Evolutionary conservation across 2,329 filamentous ascomycete species (phyloP).

Genomic region (Pseudogymnoascus sp.): DNA sequence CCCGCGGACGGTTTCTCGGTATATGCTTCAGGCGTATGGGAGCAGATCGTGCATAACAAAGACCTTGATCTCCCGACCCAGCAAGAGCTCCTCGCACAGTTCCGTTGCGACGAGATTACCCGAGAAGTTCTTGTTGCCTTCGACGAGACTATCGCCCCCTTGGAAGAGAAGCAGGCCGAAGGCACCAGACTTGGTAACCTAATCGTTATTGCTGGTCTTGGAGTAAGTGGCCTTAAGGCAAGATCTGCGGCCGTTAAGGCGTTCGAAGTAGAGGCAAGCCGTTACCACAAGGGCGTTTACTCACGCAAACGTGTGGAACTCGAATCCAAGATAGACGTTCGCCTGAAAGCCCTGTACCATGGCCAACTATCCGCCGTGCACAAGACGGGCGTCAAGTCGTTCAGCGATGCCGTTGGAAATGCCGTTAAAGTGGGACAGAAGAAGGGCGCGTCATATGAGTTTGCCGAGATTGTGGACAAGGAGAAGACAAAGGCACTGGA

Average conservation of each 20-base stretch:
- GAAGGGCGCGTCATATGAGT: slow-evolving; percentile 84
- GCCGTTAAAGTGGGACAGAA: slow-evolving; percentile 91
- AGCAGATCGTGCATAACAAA: slow-evolving; percentile 98
- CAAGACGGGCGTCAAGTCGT: slow-evolving; percentile 75
- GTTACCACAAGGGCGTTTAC: slow-evolving; percentile 96
- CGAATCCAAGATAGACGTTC: slow-evolving; percentile 76
- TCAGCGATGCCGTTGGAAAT: slow-evolving; percentile 77
- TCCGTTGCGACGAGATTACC: slow-evolving; percentile 93
- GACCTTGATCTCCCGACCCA: slow-evolving; percentile 94
- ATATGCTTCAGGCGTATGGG: slow-evolving; percentile 92
- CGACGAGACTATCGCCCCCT: slow-evolving; percentile 69
- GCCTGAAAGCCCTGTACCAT: slow-evolving; percentile 79
- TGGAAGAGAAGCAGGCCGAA: slow-evolving; percentile 80
- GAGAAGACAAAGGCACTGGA: slow-evolving; percentile 71
- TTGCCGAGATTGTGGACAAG: slow-evolving; percentile 81
- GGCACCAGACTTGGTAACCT: slow-evolving; percentile 64
- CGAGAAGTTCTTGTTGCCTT: slow-evolving; percentile 80
- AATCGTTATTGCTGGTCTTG: slow-evolving; percentile 66
- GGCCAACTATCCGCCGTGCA: slow-evolving; percentile 84
- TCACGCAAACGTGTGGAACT: slow-evolving; percentile 76
- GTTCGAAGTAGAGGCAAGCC: slow-evolving; percentile 85
- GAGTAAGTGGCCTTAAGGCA: slow-evolving; percentile 61
- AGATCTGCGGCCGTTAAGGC: slow-evolving; percentile 65
- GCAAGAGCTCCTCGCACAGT: slow-evolving; percentile 92
- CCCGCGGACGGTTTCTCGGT: slow-evolving; percentile 94